Conservation (phyloP, 768 basidiomycete species). For the Epithele typhae region DNA sequence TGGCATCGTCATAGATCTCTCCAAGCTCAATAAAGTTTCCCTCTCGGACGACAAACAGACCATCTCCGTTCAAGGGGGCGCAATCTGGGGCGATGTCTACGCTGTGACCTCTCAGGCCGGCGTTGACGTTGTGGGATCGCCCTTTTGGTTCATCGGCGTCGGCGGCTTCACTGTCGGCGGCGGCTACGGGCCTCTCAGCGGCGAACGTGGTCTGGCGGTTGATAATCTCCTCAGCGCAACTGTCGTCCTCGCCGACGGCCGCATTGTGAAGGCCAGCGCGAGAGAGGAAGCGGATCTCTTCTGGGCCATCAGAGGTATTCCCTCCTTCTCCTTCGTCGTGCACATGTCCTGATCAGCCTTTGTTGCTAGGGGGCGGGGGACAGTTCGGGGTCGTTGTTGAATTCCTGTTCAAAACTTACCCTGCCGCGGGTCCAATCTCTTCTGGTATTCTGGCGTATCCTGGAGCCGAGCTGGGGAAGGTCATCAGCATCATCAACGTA, state of each 20-base stretch:
- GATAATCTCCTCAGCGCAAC: conserved; percentile 18
- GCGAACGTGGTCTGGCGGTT: conserved; percentile 22
- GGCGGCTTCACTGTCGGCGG: conserved; percentile 22
- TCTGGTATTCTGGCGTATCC: conserved; percentile 13
- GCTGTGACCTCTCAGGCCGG: conserved; percentile 12
- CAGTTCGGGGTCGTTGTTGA: conserved; percentile 28
- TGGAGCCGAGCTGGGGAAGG: conserved; percentile 8
- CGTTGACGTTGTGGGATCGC: conserved; percentile 16
- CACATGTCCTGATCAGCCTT: too few species aligned
- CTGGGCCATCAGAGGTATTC: conserved; percentile 27
- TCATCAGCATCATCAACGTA: too few species aligned
- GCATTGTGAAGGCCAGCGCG: conserved; percentile 19
- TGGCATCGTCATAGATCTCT: conserved; percentile 31
- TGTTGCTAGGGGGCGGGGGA: conserved; percentile 24
- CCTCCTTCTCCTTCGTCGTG: too few species aligned
- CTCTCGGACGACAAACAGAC: conserved; percentile 24
- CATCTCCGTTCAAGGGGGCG: conserved; percentile 28
- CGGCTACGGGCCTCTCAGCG: conserved; percentile 21
- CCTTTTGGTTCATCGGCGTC: conserved; percentile 21
- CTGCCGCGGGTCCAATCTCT: conserved; percentile 13
- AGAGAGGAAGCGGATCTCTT: conserved; percentile 25
- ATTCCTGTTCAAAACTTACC: conserved; percentile 22
- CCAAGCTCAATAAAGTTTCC: conserved; percentile 23
- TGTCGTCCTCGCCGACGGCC: conserved; percentile 19
- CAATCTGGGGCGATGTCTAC: conserved; percentile 25